phyloP scores from a whole-genome alignment of 2,329 filamentous ascomycete species.

The Cladosporium sp. region DNA sequence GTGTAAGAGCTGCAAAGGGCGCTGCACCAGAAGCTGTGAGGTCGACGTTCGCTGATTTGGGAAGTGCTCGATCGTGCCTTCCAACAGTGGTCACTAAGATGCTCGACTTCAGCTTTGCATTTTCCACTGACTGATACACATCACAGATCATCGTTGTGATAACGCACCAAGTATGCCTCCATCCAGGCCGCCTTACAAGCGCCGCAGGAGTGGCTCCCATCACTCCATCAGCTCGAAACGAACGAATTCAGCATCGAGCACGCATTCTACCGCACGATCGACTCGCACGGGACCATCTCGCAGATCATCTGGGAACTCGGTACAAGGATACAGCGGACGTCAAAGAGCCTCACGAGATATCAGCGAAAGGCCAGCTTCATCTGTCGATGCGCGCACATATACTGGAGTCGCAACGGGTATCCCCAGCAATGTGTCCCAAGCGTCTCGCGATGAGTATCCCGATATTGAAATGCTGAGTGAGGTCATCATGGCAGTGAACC shows the following conservation, averaged over 20 bases:
- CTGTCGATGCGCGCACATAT: neutral
- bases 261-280: neutral
- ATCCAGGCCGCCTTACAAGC: conserved; percentile 10
- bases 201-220: conserved; percentile 17
- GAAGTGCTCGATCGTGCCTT: neutral
- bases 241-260: conserved; percentile 1
- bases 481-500: conserved; percentile 76
- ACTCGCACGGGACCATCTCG: neutral
- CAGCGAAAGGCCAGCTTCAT: neutral
- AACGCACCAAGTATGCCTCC: neutral
- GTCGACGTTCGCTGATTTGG: neutral
- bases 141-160: neutral
- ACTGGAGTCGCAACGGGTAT: neutral
- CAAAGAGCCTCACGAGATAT: neutral
- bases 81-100: neutral
- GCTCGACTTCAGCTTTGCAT: neutral
- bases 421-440: neutral
- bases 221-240: neutral
- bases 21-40: neutral
- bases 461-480: conserved; percentile 58
- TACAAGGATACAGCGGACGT: neutral
- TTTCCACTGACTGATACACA: neutral
- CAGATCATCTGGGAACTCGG: neutral
- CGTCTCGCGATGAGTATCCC: neutral
- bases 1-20: neutral